Base-by-base conservation (phyloP, 768 basidiomycete genomes). In the Mycena galericulata region DNA sequence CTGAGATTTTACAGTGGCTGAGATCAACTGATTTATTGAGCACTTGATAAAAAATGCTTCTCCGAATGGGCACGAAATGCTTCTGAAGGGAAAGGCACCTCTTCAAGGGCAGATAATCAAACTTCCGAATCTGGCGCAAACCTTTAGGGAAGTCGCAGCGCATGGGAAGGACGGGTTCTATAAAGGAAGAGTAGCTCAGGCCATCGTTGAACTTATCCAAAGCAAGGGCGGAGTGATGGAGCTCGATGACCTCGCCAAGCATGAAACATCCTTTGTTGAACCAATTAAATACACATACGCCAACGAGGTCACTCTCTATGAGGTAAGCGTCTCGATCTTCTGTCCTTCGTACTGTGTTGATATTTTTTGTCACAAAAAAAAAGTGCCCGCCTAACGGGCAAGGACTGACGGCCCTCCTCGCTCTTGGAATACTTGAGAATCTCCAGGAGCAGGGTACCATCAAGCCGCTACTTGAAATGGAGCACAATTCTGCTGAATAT, bases 361-460 rank as follows among this genome's bases (percentile, higher is more conserved):
- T 41, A 56, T 51, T n/a, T 40, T 57, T n/a, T 56, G 40, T 43
- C n/a, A n/a, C n/a, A n/a, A n/a, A n/a, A n/a, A n/a, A n/a, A n/a
- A n/a, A 95, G 95, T 97, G 96, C 74, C 97, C 97, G 10, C 97
- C 97, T 0, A 99, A 98, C 77, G 96, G 97, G 11, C 97, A 98
- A 87, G 90, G 91, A n/a, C 88, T 99, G 45, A 97, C 97, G 6
- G 95, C 98, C 0, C 86, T 99, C 10, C 82, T 99, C 32, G 95
- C 97, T 15, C 87, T 99, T 24, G 98, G 98, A 2, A 95, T 99
- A 66, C 82, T 99, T 54, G 97, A 99, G 72, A 89, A 86, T 29
- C 86, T 98, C 18, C 93, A 97, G 79, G 88, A 85, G 66, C 88
- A 92, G 75, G 89, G 90, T 1, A 87, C 89, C 56, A 86, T 89